Conservation (phyloP, 2,329 filamentous ascomycete genomes). For the Knufia petricola region DNA sequence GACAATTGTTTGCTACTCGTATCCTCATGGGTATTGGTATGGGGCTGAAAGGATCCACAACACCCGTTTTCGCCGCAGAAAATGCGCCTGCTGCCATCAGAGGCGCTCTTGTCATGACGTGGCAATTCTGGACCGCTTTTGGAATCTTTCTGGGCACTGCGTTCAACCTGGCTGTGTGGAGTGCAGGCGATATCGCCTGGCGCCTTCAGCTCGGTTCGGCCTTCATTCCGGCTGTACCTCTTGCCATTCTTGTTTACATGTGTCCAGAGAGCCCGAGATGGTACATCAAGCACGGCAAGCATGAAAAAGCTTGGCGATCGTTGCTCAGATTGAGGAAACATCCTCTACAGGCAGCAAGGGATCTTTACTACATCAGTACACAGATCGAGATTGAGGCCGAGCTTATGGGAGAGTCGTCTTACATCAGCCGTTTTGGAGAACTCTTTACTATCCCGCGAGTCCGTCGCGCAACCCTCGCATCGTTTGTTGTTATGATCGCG, state of each 20-base stretch:
- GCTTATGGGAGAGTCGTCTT: slow-evolving; percentile 31
- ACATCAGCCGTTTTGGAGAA: slow-evolving; percentile 37
- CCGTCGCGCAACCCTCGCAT: slow-evolving; percentile 32
- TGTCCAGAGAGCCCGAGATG: slow-evolving; percentile 29
- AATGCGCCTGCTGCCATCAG: slow-evolving; percentile 25
- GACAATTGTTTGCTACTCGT: slow-evolving; percentile 23
- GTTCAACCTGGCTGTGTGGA: slow-evolving; percentile 53
- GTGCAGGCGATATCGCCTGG: slow-evolving; percentile 50
- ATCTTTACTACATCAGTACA: slow-evolving; percentile 33
- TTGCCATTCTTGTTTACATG: slow-evolving; percentile 48
- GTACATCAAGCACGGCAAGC: slow-evolving; percentile 26
- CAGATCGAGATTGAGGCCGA: slow-evolving; percentile 23
- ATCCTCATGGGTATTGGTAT: slow-evolving; percentile 27
- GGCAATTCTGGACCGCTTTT: slow-evolving; percentile 36
- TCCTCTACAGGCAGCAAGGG: slow-evolving; percentile 24
- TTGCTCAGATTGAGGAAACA: slow-evolving; percentile 25
- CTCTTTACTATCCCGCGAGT: slow-evolving; percentile 41
- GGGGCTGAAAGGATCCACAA: slow-evolving; percentile 25
- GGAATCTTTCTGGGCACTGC: slow-evolving; percentile 41
- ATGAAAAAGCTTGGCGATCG: slow-evolving; percentile 24
- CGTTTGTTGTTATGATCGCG: slow-evolving; percentile 27
- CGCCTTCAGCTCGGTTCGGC: slow-evolving; percentile 55
- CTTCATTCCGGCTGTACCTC: slow-evolving; percentile 54
- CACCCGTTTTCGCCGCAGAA: slow-evolving; percentile 26
- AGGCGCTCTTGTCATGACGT: slow-evolving; percentile 25